Conservation (phyloP, 163 green algal species). For the Scenedesmus sp. region DNA sequence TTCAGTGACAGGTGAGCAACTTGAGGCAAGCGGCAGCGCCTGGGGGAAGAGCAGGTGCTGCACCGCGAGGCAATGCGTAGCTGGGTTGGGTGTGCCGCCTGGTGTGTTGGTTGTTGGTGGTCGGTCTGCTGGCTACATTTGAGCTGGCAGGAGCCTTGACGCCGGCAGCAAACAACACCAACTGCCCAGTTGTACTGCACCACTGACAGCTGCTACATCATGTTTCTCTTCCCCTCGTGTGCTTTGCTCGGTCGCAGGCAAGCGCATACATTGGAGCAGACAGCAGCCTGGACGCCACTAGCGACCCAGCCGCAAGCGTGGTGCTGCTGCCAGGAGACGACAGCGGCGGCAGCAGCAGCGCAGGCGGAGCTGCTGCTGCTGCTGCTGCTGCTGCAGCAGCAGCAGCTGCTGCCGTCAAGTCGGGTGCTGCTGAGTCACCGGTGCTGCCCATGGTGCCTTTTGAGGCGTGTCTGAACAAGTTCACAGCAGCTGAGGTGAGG, state of each 20-base stretch:
- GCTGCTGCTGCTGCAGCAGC: not conserved
- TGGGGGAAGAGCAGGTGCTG: not conserved
- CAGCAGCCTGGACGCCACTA: conserved; percentile 17
- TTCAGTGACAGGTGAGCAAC: too few species aligned
- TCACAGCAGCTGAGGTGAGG: conserved; percentile 68
- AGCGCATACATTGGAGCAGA: conserved; percentile 76
- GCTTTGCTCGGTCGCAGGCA: conserved; percentile 34
- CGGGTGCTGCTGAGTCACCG: not conserved
- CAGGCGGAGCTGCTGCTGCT: not conserved
- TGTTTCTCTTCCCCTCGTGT: not conserved
- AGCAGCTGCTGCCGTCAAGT: conserved; percentile 42
- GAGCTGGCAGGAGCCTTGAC: too few species aligned
- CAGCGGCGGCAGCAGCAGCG: not conserved
- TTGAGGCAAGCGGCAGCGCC: not conserved
- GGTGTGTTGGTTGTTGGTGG: too few species aligned
- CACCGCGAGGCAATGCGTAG: too few species aligned
- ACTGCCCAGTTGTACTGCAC: not conserved
- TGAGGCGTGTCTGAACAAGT: conserved; percentile 87
- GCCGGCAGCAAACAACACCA: too few species aligned
- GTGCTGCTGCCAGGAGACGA: conserved; percentile 35
- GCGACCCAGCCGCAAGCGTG: conserved; percentile 29
- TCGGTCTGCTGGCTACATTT: too few species aligned
- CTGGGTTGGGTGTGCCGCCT: too few species aligned
- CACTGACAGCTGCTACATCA: not conserved
- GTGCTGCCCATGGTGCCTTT: conserved; percentile 83